Conservation (phyloP, 2,329 filamentous ascomycete genomes). For the Cryphonectria naterciae region DNA sequence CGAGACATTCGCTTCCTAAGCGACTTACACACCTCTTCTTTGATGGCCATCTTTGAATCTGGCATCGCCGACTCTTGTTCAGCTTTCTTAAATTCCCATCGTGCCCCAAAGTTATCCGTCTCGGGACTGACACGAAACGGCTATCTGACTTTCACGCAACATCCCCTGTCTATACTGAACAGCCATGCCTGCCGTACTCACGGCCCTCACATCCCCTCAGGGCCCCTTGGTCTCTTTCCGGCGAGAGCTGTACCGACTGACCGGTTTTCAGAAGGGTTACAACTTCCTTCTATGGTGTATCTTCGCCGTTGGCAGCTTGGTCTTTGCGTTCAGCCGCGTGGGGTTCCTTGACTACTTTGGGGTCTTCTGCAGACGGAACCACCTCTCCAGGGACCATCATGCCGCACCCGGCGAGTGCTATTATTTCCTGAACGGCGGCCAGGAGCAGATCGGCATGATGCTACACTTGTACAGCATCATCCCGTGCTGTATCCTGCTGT, state of each 20-base stretch:
- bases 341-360: constrained; percentile 52
- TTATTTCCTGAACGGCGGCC: constrained; percentile 26
- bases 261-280: constrained; percentile 62
- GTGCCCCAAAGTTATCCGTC: not conserved
- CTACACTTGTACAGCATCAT: constrained; percentile 52
- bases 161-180: not conserved
- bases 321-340: constrained; percentile 54
- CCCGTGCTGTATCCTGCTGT: constrained; percentile 48
- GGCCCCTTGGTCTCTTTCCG: not conserved
- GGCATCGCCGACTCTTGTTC: constrained; percentile 1
- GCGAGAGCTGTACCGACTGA: constrained; percentile 46
- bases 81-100: constrained; percentile 13
- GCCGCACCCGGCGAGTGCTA: constrained; percentile 29
- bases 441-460: constrained; percentile 46
- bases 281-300: constrained; percentile 60
- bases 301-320: constrained; percentile 49
- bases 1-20: constrained; percentile 32
- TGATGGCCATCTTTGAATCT: constrained; percentile 5
- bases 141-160: not conserved
- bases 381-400: constrained; percentile 25
- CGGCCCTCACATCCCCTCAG: not conserved
- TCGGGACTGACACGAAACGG: constrained; percentile 18
- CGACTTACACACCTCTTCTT: constrained; percentile 17
- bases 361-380: constrained; percentile 38
- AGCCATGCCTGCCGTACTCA: constrained; percentile 6